Conservation (phyloP, 441 rosid genomes). For the Capsella rubella region DNA sequence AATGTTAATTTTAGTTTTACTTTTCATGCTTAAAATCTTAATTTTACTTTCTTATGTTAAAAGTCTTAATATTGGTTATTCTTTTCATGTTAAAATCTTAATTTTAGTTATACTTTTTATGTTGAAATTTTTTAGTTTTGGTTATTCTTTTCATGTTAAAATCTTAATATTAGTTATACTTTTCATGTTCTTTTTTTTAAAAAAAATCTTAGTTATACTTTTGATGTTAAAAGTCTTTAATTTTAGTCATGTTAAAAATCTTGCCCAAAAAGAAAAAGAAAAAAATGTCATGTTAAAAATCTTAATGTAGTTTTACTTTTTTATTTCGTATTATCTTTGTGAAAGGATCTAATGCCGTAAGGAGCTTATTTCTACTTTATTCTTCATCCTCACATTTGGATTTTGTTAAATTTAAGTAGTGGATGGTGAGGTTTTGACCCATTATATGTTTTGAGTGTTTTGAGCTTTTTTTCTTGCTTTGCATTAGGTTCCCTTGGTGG, state of each 20-base stretch:
- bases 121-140: too few relatives aligned
- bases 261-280: too few relatives aligned
- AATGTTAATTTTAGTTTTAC: background rate
- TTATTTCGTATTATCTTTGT: background rate
- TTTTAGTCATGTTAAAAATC: too few relatives aligned
- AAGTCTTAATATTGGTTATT: background rate
- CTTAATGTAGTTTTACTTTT: background rate
- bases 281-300: background rate
- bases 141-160: too few relatives aligned
- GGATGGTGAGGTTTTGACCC: background rate
- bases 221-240: too few relatives aligned
- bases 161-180: too few relatives aligned
- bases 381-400: background rate
- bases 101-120: background rate
- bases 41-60: background rate
- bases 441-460: background rate
- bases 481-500: slow-evolving; percentile 13
- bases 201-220: too few relatives aligned
- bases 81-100: background rate
- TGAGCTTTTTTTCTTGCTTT: background rate
- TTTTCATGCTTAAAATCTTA: background rate
- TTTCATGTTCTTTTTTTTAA: too few relatives aligned
- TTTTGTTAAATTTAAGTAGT: background rate
- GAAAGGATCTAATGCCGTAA: background rate
- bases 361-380: background rate